Base-by-base conservation (phyloP, 176 grass and related monocot genomes). In the Eleusine indica region DNA sequence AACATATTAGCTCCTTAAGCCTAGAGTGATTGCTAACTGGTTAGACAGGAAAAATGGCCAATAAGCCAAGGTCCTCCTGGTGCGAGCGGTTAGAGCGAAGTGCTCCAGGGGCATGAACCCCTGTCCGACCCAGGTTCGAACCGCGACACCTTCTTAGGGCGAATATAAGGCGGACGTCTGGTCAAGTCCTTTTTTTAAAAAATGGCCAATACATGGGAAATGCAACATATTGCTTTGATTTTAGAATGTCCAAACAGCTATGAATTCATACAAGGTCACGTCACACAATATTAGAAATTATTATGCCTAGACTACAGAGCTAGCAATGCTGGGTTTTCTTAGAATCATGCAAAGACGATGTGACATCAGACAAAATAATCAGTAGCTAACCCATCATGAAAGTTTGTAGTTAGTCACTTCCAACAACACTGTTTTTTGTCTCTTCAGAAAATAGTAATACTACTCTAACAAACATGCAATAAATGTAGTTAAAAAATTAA, bases 181-280 rank as follows among this genome's bases (percentile, higher is more conserved):
- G 25, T 25, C 25, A 25, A 25, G 25, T 25, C 25, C 25, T 25
- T 25, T 25, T 25, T 25, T 25, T 25, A 25, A 25, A 25, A 25
- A 25, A 25, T 25, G 25, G 25, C 25, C 25, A 25, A 25, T 4
- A 70, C 29, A 14, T 1, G 32, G 17, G 62, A 81, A 70, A 49
- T 52, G 70, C 40, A 76, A n/a, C 46, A 73, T n/a, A 12, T 22
- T 25, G 32, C 25, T 76, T 22, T 9, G 25, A 76, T 76, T 68
- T 32, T 28, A 25, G n/a, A 71, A 56, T 75, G 22, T 9, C 9
- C 7, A 15, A 11, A 81, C 25, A 19, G 12, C 14, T 25, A 40
- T 80, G 30, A 19, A 38, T 68, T 53, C 22, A 25, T 30, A 25
- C 25, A 25, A 25, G n/a, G 62, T 9, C 30, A 40, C 6, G 15